Evolutionary conservation across 2,329 filamentous ascomycete species (phyloP).

Genomic region (Penicillium sp.): DNA sequence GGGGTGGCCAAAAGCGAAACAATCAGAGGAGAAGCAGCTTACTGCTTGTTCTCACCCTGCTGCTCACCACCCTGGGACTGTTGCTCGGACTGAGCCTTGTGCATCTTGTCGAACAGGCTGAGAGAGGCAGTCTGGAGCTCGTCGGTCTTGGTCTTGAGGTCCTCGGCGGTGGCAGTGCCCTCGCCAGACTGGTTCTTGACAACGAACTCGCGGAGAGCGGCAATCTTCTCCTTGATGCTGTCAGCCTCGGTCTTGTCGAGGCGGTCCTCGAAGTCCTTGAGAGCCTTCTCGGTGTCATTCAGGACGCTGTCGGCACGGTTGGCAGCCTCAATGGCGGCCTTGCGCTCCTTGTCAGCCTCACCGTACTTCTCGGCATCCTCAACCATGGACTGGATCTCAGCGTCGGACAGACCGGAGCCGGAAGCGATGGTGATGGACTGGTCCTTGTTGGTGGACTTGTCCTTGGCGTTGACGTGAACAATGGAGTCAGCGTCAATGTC

Average conservation of each 20-base stretch:
- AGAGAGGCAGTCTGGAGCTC: slow-evolving; percentile 93
- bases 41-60: slow-evolving; percentile 63
- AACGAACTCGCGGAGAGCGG: slow-evolving; percentile 77
- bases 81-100: slow-evolving; percentile 80
- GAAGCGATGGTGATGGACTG: slow-evolving; percentile 99
- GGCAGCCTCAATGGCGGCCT: slow-evolving; percentile 88
- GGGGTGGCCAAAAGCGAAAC: slow-evolving; percentile 17
- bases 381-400: slow-evolving; percentile 96
- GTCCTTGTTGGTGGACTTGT: slow-evolving; percentile 99
- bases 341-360: slow-evolving; percentile 93
- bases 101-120: slow-evolving; percentile 99
- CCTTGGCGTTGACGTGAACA: slow-evolving; percentile 95
- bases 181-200: slow-evolving; percentile 94
- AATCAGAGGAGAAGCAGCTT: slow-evolving; percentile 37
- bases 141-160: slow-evolving; percentile 98
- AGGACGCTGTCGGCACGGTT: slow-evolving; percentile 95
- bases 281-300: slow-evolving; percentile 96
- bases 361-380: slow-evolving; percentile 96
- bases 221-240: slow-evolving; percentile 89
- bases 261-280: slow-evolving; percentile 93
- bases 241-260: slow-evolving; percentile 96
- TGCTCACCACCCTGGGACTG: slow-evolving; percentile 45
- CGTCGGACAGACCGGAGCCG: slow-evolving; percentile 90
- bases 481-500: slow-evolving; percentile 98
- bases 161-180: slow-evolving; percentile 74